Conservation (phyloP, 2,329 filamentous ascomycete species). For the Chaetomiaceae sp. region DNA sequence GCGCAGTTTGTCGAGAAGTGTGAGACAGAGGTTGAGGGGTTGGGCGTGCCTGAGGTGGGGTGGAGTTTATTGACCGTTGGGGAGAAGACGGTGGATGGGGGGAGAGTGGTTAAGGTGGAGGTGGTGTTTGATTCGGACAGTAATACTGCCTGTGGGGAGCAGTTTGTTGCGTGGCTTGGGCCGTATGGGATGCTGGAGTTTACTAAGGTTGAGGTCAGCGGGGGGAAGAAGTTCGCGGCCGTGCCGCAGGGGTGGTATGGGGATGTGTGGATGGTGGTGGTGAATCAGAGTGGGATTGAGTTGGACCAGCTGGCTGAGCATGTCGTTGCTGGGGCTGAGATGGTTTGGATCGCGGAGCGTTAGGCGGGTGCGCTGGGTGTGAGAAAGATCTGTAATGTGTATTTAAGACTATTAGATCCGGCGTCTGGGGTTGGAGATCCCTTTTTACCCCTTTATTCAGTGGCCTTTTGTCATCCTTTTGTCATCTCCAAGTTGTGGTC, state of each 20-base stretch:
- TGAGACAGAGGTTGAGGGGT: slow-evolving; percentile 22
- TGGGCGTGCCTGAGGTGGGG: slow-evolving; percentile 17
- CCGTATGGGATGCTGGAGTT: slow-evolving; percentile 34
- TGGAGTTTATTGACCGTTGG: slow-evolving; percentile 28
- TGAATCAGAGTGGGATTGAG: slow-evolving; percentile 25
- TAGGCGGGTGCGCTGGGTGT: no score
- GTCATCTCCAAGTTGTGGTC: no score
- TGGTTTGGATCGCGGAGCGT: slow-evolving; percentile 31
- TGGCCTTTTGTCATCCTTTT: no score
- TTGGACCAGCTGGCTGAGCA: slow-evolving; percentile 22
- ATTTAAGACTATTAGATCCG: no score
- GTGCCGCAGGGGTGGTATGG: slow-evolving; percentile 34
- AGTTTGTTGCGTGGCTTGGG: slow-evolving; percentile 36
- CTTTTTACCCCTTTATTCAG: no score
- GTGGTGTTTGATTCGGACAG: slow-evolving; percentile 25
- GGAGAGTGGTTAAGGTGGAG: slow-evolving; percentile 20
- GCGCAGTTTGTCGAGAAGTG: slow-evolving; percentile 30
- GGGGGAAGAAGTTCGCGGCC: slow-evolving; percentile 26
- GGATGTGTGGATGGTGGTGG: slow-evolving; percentile 35
- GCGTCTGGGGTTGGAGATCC: no score
- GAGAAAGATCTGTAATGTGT: no score
- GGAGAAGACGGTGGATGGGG: slow-evolving; percentile 18
- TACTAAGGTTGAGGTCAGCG: slow-evolving; percentile 26
- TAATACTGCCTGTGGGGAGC: slow-evolving; percentile 6
- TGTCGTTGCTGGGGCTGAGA: slow-evolving; percentile 34